Base-by-base conservation (phyloP, 108 stramenopile genomes). In the Nitzschia sp. region DNA sequence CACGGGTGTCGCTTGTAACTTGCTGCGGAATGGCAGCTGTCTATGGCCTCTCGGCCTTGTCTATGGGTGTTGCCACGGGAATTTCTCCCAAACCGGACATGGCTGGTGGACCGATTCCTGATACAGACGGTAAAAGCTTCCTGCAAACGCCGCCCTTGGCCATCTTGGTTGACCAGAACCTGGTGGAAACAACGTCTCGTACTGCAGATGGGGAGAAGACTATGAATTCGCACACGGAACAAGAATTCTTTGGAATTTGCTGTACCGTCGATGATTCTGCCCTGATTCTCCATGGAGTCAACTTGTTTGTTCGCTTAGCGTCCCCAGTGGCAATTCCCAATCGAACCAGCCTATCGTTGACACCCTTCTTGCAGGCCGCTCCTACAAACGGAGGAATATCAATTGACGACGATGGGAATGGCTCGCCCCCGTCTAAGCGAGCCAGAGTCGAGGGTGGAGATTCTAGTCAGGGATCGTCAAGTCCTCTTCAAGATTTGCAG, bases 11-110 rank as follows among this genome's bases (percentile, higher is more conserved):
- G 11, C 56, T 95, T 34, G 81, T 82, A 58, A 86, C 77, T 35
- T 88, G 90, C 64, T 89, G 85, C 72, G 91, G 88, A 9, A 89
- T 93, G 72, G 80, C 89, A 3, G 88, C 85, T 6, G 64, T 89
- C 54, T 95, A 80, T 77, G 91, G 94, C 6, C 71, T 95, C 60
- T 82, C 77, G 25, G 81, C 86, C 0, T 61, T 93, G 31, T 82
- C 90, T 15, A 36, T 90, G 49, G 82, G 85, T 49, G 77, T 88
- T 46, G 82, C 81, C 23, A 58, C 81, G 6, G 91, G 94, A 5
- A 70, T 91, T 23, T 64, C 83, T 64, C 82, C 91, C 31, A 48
- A 57, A 17, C 78, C 76, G 26, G 94, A 95, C 72, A 79, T 86
- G 76, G 82, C 86, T 47, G 87, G 90, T 55, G 86, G 79, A n/a